Percentiles rank a stretch among this genome's conserved stretches.
Evolutionary conservation across 176 grass and related monocot species (phyloP).

Genomic region (Rhynchospora breviuscula): DNA sequence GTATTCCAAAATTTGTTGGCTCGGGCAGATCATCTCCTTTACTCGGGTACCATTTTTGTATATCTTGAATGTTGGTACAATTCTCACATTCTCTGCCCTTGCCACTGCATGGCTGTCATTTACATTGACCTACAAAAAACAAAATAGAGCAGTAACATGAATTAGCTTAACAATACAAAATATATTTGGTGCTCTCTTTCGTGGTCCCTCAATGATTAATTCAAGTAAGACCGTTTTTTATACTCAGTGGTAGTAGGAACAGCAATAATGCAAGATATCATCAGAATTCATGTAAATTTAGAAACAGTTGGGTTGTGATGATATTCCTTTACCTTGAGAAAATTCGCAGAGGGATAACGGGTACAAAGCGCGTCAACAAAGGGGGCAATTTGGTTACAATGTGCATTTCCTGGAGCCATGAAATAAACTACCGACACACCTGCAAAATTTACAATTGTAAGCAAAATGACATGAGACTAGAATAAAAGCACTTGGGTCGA

Average conservation of each 20-base stretch:
- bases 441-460: conserved; percentile 17
- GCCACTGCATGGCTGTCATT: conserved; percentile 54
- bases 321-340: conserved; percentile 58
- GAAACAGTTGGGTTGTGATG: background rate
- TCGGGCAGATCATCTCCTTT: conserved; percentile 99
- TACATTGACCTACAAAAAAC: conserved; percentile 56
- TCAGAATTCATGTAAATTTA: background rate
- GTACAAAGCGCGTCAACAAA: conserved; percentile 62
- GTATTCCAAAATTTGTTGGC: conserved; percentile 68
- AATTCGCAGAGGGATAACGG: conserved; percentile 76
- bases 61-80: conserved; percentile 92
- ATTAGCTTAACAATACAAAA: background rate
- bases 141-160: background rate
- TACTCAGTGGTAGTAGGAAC: conserved; percentile 3
- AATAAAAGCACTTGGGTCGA: background rate
- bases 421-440: conserved; percentile 82
- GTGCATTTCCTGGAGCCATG: conserved; percentile 54
- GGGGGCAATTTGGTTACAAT: conserved; percentile 56
- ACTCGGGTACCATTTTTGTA: conserved; percentile 71
- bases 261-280: background rate
- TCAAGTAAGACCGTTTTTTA: background rate
- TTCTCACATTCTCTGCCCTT: conserved; percentile 67
- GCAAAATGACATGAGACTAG: background rate
- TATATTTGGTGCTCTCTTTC: background rate
- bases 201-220: background rate